Evolutionary conservation across 345 rosid genomes (phyloP), one percentile per base, ranked within the genome.

Genomic region (Viola odorata): DNA sequence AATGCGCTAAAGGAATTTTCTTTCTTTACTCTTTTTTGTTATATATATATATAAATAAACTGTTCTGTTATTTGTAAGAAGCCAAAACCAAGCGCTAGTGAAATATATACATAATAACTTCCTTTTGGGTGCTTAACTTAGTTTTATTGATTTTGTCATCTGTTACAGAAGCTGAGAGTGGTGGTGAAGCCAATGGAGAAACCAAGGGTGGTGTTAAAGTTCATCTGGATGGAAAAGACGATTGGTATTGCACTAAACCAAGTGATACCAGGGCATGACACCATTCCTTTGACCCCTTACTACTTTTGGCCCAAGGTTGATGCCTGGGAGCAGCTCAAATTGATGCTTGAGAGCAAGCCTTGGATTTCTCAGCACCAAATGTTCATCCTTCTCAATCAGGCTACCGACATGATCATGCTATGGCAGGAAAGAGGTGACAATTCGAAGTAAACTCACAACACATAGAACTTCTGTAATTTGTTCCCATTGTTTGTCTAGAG

Each of bases 231-330:
- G 98, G 77, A 89, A 66, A 89, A 84, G 73, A 81, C 77, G 70
- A 86, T 86, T 56, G 96, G 98, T 50, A 75, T 91, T 32, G 90
- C 83, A 8, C 74, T 91, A 8, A 85, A 88, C 65, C 98, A 91
- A 39, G 71, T 72, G 75, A 65, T 88, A 60, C 89, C 91, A 3
- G 85, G 88, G 0, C 82, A 77, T 53, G 95, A 95, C 60, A 80
- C 96, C 7, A 80, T 88, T 60, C 95, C 98, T 3, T 64, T 89
- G 50, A 85, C 91, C 66, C 88, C 94, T 4, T 92, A 85, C 80
- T 84, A 84, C 79, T 89, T 92, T 67, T 92, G 96, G 96, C 85
- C 96, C 2, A 77, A 83, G 71, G 81, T 82, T 70, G 89, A 92
- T 69, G 96, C 96, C 3, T 87, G 95, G 92, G 88, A 89, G 71